Base-by-base conservation (phyloP, 805 yeast species). In the Nakazawaea ambrosiae region DNA sequence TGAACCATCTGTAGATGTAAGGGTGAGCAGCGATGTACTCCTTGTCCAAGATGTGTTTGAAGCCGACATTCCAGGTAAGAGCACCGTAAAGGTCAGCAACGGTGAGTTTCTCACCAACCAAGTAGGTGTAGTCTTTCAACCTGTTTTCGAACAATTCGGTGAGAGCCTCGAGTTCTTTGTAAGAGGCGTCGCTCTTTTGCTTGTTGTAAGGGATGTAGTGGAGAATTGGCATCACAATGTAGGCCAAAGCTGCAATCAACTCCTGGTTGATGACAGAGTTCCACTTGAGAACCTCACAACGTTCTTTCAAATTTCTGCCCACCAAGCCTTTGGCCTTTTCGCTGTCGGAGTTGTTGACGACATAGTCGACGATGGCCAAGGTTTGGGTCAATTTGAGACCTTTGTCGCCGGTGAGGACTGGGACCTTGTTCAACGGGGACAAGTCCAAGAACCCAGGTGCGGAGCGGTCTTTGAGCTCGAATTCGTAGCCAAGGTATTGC, bases 351-450 rank as follows among this genome's bases (percentile, higher is more conserved):
- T 18, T 12, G 16, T 5, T 5, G 30, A 49, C 39, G 2, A 55
- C 47, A 65, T 82, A 79, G 60, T 67, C 55, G 49, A 69, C 51
- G 52, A 83, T 60, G 43, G 92, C 89, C 54, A 80, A 66, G 40
- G 64, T 68, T 69, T 83, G 89, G 42, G 73, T 69, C 55, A 83
- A 66, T 60, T 78, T 79, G 70, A 65, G 75, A 41, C 89, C 88
- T 55, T 78, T 72, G 48, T 77, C 75, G 32, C 83, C 87, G 53
- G 70, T 46, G 47, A 78, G 78, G 45, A 83, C 74, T 54, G 94
- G 92, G 46, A 70, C 61, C 58, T 72, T 76, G 43, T 60, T 64
- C 53, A 76, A 63, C 46, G 89, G 87, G 73, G 81, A 83, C 20
- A 18, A 5, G 8, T 6, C 24, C 16, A 16, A 6, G 20, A 6